phyloP scores from a whole-genome alignment of 208 protist genomes.

The Porcisia hertigi region DNA sequence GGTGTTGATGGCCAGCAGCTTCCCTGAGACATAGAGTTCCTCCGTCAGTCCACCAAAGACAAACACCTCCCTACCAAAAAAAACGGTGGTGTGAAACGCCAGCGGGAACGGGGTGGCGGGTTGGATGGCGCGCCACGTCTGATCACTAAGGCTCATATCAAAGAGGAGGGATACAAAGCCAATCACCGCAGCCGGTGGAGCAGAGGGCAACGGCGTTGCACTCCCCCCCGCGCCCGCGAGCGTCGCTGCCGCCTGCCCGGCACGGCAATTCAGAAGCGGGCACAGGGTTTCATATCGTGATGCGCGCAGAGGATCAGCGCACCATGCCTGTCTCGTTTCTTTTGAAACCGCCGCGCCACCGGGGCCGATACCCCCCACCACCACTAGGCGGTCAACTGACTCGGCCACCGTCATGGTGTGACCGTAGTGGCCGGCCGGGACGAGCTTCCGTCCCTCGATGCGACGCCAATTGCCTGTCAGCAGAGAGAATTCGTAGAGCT shows the following conservation, averaged over 20 bases:
- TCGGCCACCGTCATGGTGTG: conserved; percentile 70
- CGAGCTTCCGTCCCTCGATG: conserved; percentile 71
- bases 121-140: conserved; percentile 77
- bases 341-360: conserved; percentile 35
- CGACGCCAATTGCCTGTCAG: conserved; percentile 77
- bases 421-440: conserved; percentile 76
- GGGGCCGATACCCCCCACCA: conserved; percentile 78
- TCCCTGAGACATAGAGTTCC: conserved; percentile 52
- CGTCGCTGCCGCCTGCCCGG: conserved; percentile 1
- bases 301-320: conserved; percentile 28
- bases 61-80: conserved; percentile 55
- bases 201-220: conserved; percentile 2
- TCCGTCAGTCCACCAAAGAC: conserved; percentile 87
- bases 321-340: conserved; percentile 4
- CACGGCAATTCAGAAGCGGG: conserved; percentile 23
- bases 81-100: conserved; percentile 72
- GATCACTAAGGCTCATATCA: conserved; percentile 72
- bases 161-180: conserved; percentile 84
- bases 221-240: background rate
- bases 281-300: conserved; percentile 31
- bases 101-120: conserved; percentile 58
- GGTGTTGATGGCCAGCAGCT: conserved; percentile 71
- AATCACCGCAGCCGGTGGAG: conserved; percentile 14
- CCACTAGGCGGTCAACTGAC: conserved; percentile 53
- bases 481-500: conserved; percentile 88